Conservation (phyloP, 768 basidiomycete species). For the Calvatia gigantea region DNA sequence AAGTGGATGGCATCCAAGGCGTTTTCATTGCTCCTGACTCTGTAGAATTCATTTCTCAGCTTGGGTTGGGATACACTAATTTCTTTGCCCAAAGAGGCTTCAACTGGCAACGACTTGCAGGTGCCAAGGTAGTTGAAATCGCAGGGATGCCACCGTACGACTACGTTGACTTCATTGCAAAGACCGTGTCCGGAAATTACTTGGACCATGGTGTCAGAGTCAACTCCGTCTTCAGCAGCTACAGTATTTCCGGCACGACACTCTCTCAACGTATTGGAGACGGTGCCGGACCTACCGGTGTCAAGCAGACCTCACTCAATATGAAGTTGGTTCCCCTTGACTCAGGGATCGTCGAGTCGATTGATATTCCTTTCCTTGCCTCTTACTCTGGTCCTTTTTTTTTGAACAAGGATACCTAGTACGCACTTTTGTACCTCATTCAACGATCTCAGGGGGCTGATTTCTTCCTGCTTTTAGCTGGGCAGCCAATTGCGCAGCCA, state of each 20-base stretch:
- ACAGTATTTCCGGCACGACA: constrained; percentile 40
- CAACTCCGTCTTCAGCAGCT: constrained; percentile 60
- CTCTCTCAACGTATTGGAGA: constrained; percentile 59
- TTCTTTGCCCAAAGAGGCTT: constrained; percentile 48
- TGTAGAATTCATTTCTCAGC: constrained; percentile 43
- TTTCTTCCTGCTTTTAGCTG: constrained; percentile 38
- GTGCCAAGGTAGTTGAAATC: constrained; percentile 53
- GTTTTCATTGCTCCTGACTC: constrained; percentile 55
- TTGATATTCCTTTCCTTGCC: constrained; percentile 52
- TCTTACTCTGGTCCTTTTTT: constrained; percentile 43
- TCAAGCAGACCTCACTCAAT: constrained; percentile 41
- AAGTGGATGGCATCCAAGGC: constrained; percentile 40
- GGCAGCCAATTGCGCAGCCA: constrained; percentile 55
- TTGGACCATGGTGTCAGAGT: constrained; percentile 61
- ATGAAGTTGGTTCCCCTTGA: constrained; percentile 44
- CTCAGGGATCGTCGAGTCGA: constrained; percentile 43
- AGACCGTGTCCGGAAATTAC: constrained; percentile 59
- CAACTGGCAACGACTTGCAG: constrained; percentile 58
- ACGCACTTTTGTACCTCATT: constrained; percentile 19
- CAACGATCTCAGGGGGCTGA: neutral
- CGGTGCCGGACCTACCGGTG: constrained; percentile 51
- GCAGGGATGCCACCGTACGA: constrained; percentile 48
- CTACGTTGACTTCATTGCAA: constrained; percentile 55
- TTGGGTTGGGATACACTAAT: constrained; percentile 42
- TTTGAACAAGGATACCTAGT: constrained; percentile 51